Percentiles rank a stretch among this genome's conserved stretches.
Evolutionary conservation across 805 yeast genomes (phyloP).

Genomic region (Wickerhamiella vanderwaltii): DNA sequence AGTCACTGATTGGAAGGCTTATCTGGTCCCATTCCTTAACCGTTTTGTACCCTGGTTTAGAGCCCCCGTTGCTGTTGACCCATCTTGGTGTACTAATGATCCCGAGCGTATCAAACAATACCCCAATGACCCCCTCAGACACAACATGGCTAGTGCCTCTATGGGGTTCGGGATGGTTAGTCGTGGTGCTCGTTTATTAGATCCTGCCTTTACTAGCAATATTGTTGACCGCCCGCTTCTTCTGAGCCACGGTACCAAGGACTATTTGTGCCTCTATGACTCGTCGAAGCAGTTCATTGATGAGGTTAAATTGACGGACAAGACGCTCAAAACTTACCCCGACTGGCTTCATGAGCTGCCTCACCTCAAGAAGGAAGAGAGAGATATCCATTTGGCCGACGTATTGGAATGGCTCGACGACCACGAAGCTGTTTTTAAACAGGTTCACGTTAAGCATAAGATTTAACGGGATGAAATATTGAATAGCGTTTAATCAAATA

Average conservation of each 20-base stretch:
- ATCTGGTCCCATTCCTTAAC: conserved; percentile 22
- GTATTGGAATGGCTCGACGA: conserved; percentile 18
- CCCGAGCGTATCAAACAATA: conserved; percentile 18
- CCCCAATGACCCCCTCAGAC: conserved; percentile 23
- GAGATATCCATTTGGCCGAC: conserved; percentile 13
- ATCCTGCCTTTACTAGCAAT: conserved; percentile 22
- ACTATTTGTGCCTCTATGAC: conserved; percentile 18
- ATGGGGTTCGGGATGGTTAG: conserved; percentile 26
- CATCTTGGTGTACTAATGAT: conserved; percentile 24
- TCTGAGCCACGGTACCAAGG: conserved; percentile 31
- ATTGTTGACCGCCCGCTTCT: conserved; percentile 28
- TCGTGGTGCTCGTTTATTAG: conserved; percentile 27
- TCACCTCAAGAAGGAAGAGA: conserved; percentile 16
- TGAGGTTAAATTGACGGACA: conserved; percentile 15
- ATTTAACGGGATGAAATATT: too few species aligned
- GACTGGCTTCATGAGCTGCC: conserved; percentile 21
- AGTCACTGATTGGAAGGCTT: conserved; percentile 14
- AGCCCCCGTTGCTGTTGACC: conserved; percentile 19
- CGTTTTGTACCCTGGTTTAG: conserved; percentile 23
- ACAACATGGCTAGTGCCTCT: conserved; percentile 23
- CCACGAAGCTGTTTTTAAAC: neutral
- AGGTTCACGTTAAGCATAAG: too few species aligned
- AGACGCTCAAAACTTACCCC: conserved; percentile 17
- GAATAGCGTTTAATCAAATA: too few species aligned
- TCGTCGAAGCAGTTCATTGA: conserved; percentile 15